phyloP scores from a whole-genome alignment of 208 protist genomes.

The Wallacemonas sp. region DNA sequence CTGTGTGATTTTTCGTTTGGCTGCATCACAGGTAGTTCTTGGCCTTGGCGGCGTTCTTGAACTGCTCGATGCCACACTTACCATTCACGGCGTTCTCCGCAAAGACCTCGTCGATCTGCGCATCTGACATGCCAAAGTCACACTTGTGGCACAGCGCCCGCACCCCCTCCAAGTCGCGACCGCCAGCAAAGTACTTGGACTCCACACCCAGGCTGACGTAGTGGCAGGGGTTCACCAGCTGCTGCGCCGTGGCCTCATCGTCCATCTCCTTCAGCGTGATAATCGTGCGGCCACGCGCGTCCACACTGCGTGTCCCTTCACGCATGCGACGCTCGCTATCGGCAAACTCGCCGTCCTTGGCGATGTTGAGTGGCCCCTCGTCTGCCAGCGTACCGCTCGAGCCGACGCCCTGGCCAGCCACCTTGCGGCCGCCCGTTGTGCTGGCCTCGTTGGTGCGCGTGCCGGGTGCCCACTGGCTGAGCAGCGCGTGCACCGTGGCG shows the following conservation, averaged over 20 bases:
- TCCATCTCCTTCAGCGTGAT: constrained; percentile 31
- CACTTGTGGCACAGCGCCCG: constrained; percentile 66
- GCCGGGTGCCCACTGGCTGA: constrained; percentile 56
- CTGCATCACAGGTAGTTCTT: constrained; percentile 62
- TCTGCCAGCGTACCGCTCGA: background rate
- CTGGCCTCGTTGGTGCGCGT: background rate
- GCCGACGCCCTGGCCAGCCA: background rate
- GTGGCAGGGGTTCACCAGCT: constrained; percentile 83
- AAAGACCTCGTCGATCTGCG: constrained; percentile 75
- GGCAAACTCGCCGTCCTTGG: background rate
- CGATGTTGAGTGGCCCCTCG: background rate
- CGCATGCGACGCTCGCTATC: constrained; percentile 6
- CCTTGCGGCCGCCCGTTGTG: constrained; percentile 3
- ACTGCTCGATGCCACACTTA: constrained; percentile 81
- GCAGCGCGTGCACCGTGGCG: constrained; percentile 45
- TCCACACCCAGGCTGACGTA: constrained; percentile 80
- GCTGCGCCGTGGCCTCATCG: constrained; percentile 65
- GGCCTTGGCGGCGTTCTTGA: constrained; percentile 78
- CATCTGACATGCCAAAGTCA: constrained; percentile 65
- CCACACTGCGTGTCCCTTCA: constrained; percentile 11
- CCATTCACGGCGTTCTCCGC: constrained; percentile 35
- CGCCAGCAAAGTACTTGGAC: constrained; percentile 83
- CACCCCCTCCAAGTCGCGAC: constrained; percentile 61
- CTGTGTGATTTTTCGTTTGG: background rate
- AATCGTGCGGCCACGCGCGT: constrained; percentile 22